Evolutionary conservation across 495 filamentous ascomycete species (phyloP).

Genomic region (Podospora comata): DNA sequence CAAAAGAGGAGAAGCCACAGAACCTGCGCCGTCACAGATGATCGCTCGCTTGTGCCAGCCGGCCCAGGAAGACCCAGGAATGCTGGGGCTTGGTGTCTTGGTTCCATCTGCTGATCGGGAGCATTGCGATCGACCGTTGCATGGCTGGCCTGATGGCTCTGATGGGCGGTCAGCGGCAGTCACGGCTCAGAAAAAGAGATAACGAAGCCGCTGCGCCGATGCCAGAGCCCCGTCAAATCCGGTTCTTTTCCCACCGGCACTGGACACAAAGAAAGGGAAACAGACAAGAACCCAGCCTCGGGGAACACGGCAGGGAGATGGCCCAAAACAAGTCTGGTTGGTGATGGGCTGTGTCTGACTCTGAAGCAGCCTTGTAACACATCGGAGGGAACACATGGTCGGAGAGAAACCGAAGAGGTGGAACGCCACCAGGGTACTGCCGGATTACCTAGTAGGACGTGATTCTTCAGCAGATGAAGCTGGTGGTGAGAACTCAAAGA

Average conservation of each 20-base stretch:
- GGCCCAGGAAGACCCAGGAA: not conserved
- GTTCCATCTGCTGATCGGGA: not conserved
- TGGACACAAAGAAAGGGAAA: not conserved
- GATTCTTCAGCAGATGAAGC: not conserved
- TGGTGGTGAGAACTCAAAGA: not conserved
- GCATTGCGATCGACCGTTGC: not conserved
- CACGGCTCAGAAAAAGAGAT: not conserved
- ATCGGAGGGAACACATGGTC: not conserved
- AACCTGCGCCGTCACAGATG: not conserved
- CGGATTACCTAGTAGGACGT: not conserved
- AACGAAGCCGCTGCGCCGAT: not conserved
- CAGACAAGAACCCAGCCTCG: too few relatives aligned
- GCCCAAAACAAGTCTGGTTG: not conserved
- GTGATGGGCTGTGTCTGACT: slow-evolving; percentile 2
- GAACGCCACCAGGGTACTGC: not conserved
- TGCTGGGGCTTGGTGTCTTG: not conserved
- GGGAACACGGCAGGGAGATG: not conserved
- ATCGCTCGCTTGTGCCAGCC: not conserved
- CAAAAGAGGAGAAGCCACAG: not conserved
- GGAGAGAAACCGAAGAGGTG: not conserved
- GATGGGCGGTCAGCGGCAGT: not conserved
- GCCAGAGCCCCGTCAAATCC: not conserved
- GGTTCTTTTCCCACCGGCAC: not conserved
- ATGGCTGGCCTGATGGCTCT: not conserved
- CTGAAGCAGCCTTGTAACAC: slow-evolving; percentile 11